A percentile compares a stretch with the other conserved stretches of the same genome.
Evolutionary conservation across 1,139 yeast genomes (phyloP).

Genomic region (Maudiozyma humilis): DNA sequence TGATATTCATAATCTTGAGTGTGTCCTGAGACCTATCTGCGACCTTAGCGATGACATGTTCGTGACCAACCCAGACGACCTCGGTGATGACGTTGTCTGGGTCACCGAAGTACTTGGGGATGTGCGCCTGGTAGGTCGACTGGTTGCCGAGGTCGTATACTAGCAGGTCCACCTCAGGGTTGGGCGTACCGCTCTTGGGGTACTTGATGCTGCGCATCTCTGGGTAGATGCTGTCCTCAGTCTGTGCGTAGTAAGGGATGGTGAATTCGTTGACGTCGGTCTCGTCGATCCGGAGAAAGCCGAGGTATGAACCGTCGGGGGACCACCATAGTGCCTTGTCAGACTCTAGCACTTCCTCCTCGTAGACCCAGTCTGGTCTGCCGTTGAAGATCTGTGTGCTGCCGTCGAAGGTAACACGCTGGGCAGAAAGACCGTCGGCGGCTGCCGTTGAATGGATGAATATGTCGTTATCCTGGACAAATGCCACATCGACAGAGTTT

Average conservation of each 20-base stretch:
- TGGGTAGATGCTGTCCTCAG: conserved; percentile 56
- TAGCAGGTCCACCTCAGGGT: conserved; percentile 55
- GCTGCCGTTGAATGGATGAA: conserved; percentile 41
- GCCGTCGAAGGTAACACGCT: conserved; percentile 46
- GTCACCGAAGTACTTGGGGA: conserved; percentile 38
- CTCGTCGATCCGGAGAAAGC: conserved; percentile 68
- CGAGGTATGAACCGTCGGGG: conserved; percentile 54
- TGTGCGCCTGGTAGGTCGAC: conserved; percentile 37
- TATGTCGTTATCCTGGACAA: conserved; percentile 61
- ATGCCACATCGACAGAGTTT: conserved; percentile 56
- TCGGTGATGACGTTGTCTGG: conserved; percentile 49
- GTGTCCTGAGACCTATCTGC: conserved; percentile 68
- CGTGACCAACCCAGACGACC: conserved; percentile 61
- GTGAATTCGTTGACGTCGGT: conserved; percentile 63
- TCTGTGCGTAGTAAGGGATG: conserved; percentile 61
- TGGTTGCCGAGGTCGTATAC: conserved; percentile 32
- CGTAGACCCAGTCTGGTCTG: conserved; percentile 95
- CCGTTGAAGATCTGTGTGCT: conserved; percentile 72
- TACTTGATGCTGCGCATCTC: conserved; percentile 55
- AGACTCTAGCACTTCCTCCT: conserved; percentile 73
- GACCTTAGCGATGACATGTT: conserved; percentile 51
- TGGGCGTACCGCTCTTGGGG: conserved; percentile 85
- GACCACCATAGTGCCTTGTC: conserved; percentile 88
- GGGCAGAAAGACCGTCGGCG: conserved; percentile 24
- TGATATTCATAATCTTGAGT: conserved; percentile 48